Conservation (phyloP, 1,284 basidiomycete species). For the Pisolithus thermaeus region DNA sequence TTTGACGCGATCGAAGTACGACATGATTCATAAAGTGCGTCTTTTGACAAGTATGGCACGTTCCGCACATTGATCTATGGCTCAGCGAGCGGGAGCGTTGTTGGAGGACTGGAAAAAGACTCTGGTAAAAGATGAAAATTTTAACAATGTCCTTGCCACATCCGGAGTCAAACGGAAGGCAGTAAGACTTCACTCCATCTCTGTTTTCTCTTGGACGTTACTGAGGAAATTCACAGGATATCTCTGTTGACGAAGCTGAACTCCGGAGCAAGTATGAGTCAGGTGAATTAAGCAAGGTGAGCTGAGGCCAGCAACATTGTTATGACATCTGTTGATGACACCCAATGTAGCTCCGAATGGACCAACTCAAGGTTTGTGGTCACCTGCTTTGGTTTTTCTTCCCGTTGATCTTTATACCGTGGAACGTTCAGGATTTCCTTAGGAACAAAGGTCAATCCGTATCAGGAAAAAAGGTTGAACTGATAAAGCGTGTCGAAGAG, state of each 20-base stretch:
- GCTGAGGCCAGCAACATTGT: constrained; percentile 13
- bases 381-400: background rate
- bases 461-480: constrained; percentile 66
- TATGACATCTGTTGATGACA: no score
- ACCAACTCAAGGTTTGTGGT: constrained; percentile 62
- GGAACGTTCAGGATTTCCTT: constrained; percentile 52
- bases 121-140: constrained; percentile 61
- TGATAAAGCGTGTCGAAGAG: constrained; percentile 55
- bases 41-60: background rate
- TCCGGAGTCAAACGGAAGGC: constrained; percentile 64
- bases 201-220: constrained; percentile 2
- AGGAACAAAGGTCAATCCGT: constrained; percentile 54
- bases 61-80: no score
- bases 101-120: constrained; percentile 73
- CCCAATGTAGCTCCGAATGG: constrained; percentile 57
- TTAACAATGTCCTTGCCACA: constrained; percentile 41
- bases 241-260: constrained; percentile 58
- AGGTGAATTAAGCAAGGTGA: constrained; percentile 61
- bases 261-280: constrained; percentile 58
- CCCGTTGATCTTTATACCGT: constrained; percentile 10
- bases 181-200: constrained; percentile 36
- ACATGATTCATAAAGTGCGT: constrained; percentile 73
- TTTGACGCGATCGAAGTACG: constrained; percentile 72
- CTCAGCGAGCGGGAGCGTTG: constrained; percentile 67
- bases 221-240: constrained; percentile 36